Base-by-base conservation (phyloP, 192 early-diverging fungal genomes). In the Coemansia sp. region DNA sequence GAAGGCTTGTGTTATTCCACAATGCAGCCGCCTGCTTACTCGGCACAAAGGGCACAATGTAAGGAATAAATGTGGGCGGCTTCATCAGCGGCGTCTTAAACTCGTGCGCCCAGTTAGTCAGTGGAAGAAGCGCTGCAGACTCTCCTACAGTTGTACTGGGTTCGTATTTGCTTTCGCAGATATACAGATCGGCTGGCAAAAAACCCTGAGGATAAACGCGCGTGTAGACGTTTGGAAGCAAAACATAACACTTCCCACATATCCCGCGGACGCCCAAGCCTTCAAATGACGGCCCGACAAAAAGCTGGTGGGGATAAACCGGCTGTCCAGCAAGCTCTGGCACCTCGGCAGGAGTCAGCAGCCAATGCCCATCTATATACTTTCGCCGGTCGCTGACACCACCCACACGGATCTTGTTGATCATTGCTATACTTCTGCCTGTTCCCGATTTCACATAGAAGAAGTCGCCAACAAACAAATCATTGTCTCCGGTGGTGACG, bases 301-400 rank as follows among this genome's bases (percentile, higher is more conserved):
- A 77, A 10, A 83, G 69, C 73, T 83, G 72, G 48, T 83, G 81
- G 18, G 81, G 81, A 21, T 83, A 83, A 9, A 83, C 71, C 1
- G 66, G 60, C 71, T 75, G 81, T 41, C 72, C 72, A 11, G 65
- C 67, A 60, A 75, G 32, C 66, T 83, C 76, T n/a, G 81, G 76
- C 40, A 83, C 67, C 48, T 83, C 81, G 5, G 75, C 69, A 18
- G 81, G 81, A 44, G 72, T 83, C 59, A 83, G 44, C 13, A 83
- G 59, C 81, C 81, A 83, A 66, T 59, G 58, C 7, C 81, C 81
- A 47, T 83, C 81, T n/a, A 83, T 75, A 39, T 64, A 78, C 72
- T 83, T 83, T 57, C 76, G 75, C 66, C 76, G 72, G 18, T 83
- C 76, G 23, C 67, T 50, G 16, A 67, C 53, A 2, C 76, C 81